Evolutionary conservation across 306 rosid genomes (phyloP), one percentile per base, ranked within the genome.

Genomic region (Erythrophleum fordii): DNA sequence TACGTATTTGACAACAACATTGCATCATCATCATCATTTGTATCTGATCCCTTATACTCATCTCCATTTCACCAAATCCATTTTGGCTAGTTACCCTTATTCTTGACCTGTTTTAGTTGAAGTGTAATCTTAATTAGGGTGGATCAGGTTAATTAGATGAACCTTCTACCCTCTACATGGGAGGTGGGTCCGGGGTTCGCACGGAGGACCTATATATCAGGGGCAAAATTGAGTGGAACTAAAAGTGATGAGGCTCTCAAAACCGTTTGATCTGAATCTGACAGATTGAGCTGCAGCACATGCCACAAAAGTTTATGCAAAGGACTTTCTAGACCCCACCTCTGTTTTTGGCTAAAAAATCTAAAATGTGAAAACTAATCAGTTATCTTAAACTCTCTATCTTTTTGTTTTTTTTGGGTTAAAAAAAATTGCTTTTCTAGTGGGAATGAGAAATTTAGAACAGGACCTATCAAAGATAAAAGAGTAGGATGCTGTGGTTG

Each of bases 211-310:
- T 3, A 31, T 31, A 39, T 62, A 35, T 35, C 45, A 39, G 34
- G 11, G 49, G 72, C 72, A 66, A 66, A 17, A 31, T 17, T 31
- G 69, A 34, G 28, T 37, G 51, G 72, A n/a, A 41, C 52, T 14
- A 66, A 67, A 67, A 39, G 72, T 67, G 51, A 67, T 67, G 72
- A 41, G 14, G 26, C 72, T 66, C 72, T 37, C 22, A n/a, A 20
- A 37, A 66, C 72, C 51, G 9, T 39, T 49, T 66, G 49, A 67
- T 67, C 51, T 67, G 10, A 39, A 67, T 67, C 51, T 67, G 10
- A 39, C 52, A 20, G 72, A 39, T 39, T 41, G 34, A 67, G 72
- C 31, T 4, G 72, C 51, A 39, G 23, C 25, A 67, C 51, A 67
- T 20, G 48, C 71, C 34, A 67, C 31, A 1, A 39, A 41, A 20